Conservation (phyloP, 202 grass and related monocot species). For the Alloteropsis angusta region DNA sequence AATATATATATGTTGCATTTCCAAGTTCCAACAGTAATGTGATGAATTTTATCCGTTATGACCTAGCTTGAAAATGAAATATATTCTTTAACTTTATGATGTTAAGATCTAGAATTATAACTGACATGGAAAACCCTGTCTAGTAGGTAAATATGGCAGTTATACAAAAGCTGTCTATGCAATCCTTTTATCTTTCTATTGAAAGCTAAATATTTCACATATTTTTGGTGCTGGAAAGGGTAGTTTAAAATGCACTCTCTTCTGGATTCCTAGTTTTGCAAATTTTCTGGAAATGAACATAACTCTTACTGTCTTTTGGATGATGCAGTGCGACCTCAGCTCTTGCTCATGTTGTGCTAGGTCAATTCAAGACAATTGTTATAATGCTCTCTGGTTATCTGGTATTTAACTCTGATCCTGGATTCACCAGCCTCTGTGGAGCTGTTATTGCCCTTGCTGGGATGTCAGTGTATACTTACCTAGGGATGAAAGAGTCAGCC, state of each 20-base stretch:
- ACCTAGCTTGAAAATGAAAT: not conserved
- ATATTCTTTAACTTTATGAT: not conserved
- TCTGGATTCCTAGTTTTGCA: not conserved
- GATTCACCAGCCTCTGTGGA: constrained; percentile 59
- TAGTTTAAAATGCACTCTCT: not conserved
- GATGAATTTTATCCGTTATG: not conserved
- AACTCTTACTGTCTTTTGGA: constrained; percentile 8
- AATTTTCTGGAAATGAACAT: not conserved
- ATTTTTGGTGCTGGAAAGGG: not conserved
- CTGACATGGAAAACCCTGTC: not conserved
- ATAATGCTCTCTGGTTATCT: constrained; percentile 81
- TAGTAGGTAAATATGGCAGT: not conserved
- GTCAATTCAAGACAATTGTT: constrained; percentile 87
- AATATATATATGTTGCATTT: not conserved
- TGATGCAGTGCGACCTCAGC: constrained; percentile 81
- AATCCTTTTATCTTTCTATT: not conserved
- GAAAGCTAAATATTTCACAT: not conserved
- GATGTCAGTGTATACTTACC: constrained; percentile 88
- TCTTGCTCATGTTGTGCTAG: constrained; percentile 79
- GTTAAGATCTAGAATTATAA: not conserved
- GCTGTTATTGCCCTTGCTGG: constrained; percentile 65
- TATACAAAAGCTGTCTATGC: not conserved
- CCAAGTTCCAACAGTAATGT: not conserved
- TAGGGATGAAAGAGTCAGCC: constrained; percentile 43
- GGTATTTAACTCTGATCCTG: constrained; percentile 82